Conservation (phyloP, 148 eudicot species). For the Hydrangea macrophylla region DNA sequence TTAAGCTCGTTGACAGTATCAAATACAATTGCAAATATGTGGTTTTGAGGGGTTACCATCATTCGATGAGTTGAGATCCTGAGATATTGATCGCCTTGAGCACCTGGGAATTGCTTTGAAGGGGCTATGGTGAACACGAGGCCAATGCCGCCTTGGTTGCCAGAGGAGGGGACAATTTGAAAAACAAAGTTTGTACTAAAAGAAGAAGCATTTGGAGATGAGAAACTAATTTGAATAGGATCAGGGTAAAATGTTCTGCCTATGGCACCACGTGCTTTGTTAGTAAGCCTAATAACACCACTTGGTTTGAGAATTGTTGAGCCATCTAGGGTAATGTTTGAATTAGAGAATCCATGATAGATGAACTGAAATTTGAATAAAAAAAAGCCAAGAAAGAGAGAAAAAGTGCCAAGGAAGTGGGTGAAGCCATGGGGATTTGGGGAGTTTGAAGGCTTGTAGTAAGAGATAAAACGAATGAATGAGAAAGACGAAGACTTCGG, state of each 20-base stretch:
- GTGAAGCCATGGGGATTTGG: neutral
- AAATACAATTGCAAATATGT: constrained; percentile 30
- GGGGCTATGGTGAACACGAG: constrained; percentile 32
- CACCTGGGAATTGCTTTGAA: neutral
- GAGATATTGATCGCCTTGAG: constrained; percentile 17
- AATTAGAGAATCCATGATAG: constrained; percentile 20
- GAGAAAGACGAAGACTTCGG: neutral
- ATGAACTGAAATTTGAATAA: constrained; percentile 4
- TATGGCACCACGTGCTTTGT: constrained; percentile 3
- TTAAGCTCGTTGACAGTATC: constrained; percentile 25
- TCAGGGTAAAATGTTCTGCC: constrained; percentile 23
- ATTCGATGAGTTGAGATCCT: constrained; percentile 18
- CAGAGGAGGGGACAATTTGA: constrained; percentile 5
- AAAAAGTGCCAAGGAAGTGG: neutral
- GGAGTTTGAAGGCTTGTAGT: constrained; percentile 1
- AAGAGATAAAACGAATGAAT: neutral
- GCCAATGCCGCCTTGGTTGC: constrained; percentile 30
- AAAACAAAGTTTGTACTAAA: constrained; percentile 28
- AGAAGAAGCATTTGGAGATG: constrained; percentile 16
- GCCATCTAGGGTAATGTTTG: neutral
- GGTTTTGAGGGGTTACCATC: constrained; percentile 22
- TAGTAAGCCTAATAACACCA: constrained; percentile 27
- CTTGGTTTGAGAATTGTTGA: constrained; percentile 7
- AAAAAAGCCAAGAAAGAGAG: neutral
- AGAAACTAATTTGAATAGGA: neutral